These are phyloP conservation scores for Fragaria nilgerrensis DNA, from an alignment of 306 rosid species.

Conservation along the genomic window DNA sequence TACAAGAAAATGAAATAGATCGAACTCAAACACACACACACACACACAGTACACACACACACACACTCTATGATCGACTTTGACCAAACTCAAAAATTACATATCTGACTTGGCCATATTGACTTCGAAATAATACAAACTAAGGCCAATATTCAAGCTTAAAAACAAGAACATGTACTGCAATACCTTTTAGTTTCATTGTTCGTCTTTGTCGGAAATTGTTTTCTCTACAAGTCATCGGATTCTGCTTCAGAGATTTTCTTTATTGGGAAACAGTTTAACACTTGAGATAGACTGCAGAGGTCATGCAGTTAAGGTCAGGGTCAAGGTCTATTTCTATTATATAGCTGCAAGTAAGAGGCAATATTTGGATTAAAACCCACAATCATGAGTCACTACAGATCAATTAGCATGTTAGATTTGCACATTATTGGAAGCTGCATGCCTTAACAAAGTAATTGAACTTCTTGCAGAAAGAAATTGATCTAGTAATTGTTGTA, in stretches of 20 bases:
- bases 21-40: too few relatives aligned
- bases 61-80: background rate
- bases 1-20: background rate
- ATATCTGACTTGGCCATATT: background rate
- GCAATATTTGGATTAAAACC: background rate
- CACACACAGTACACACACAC: too few relatives aligned
- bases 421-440: background rate
- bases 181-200: background rate
- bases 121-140: background rate
- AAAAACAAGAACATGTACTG: background rate
- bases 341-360: background rate
- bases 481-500: background rate
- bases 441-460: background rate
- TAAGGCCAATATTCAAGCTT: background rate
- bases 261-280: background rate
- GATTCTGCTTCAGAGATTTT: background rate
- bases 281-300: background rate
- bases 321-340: background rate
- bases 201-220: background rate
- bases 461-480: background rate
- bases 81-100: background rate
- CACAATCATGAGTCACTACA: background rate
- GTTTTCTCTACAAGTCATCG: background rate
- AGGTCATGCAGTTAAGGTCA: background rate
- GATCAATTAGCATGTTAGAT: background rate